Base-by-base conservation (phyloP, 2,329 filamentous ascomycete genomes). In the Rutstroemia sp. region DNA sequence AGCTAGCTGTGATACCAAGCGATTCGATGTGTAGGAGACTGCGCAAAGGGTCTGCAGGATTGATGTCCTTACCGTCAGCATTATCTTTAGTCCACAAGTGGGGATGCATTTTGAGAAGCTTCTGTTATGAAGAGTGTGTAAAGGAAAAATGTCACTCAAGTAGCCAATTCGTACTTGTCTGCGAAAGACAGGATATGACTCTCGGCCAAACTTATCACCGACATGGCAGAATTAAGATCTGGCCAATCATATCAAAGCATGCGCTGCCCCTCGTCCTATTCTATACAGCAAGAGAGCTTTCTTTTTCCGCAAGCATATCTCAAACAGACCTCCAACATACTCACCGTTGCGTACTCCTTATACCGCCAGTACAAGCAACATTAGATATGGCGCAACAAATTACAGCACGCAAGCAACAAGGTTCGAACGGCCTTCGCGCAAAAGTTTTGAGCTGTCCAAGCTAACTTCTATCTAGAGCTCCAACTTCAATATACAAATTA, bases 71-170 rank as follows among this genome's bases (percentile, higher is more conserved):
- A 96, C 92, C 92, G 65, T 82, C 79, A 25, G 53, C 49, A 66
- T 95, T 95, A 70, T 96, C 87, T 71, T 94, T 90, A 27, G 90
- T 96, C 71, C 97, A 92, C 2, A 99, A 77, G 76, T 96, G 92
- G 54, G 94, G 95, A 89, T 99, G 94, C 94, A 99, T 99, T 46
- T 66, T 82, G 71, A 21, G 21, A 19, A 12, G n/a, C 18, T 18
- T 18, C 21, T 9, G n/a, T 8, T 44, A 19, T 23, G 41, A 5
- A 44, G 41, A 18, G 41, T 21, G 21, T n/a, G 12, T 14, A 7
- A 8, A 44, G 6, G 18, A 44, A 44, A 5, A 44, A 44, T 44
- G 41, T 44, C 41, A 8, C n/a, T 44, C 21, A 7, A 44, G 18
- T 44, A 44, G 21, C 21, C 14, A 44, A 44, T 19, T 44, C 41